A percentile compares a stretch with the other conserved stretches of the same genome.
Evolutionary conservation across 2,329 filamentous ascomycete species (phyloP).

Genomic region (Colletotrichum eremochloae): DNA sequence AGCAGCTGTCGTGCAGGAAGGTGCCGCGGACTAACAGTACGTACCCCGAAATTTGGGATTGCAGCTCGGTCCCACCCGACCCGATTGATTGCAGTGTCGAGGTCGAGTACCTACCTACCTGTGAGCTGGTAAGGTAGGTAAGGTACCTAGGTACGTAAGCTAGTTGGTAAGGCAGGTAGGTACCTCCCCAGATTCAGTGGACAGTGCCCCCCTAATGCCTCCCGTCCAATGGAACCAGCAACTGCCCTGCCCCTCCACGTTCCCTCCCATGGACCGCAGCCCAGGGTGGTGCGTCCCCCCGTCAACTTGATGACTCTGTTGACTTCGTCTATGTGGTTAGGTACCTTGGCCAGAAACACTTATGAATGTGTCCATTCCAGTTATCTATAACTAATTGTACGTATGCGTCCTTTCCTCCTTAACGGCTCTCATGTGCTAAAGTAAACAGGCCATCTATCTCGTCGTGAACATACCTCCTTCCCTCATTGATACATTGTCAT

Average conservation of each 20-base stretch:
- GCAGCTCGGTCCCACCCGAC: conserved; percentile 1
- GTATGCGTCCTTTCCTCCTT: background rate
- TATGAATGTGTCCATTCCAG: background rate
- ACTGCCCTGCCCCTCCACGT: background rate
- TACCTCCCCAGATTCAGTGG: background rate
- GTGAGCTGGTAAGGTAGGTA: background rate
- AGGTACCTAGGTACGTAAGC: background rate
- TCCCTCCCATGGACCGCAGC: background rate
- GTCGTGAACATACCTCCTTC: background rate
- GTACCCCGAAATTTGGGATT: background rate
- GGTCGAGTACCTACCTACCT: background rate
- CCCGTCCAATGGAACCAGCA: background rate
- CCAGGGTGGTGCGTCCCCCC: background rate
- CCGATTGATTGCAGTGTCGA: background rate
- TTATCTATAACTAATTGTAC: background rate
- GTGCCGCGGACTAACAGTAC: background rate
- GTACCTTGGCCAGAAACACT: background rate
- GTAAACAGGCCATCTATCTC: background rate
- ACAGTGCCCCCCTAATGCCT: background rate
- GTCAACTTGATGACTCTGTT: background rate
- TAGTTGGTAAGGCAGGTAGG: background rate
- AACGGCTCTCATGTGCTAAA: background rate
- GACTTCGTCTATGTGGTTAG: background rate
- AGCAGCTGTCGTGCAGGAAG: conserved; percentile 7
- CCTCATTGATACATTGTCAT: background rate